Conservation (phyloP, 2,329 filamentous ascomycete species). For the Fusarium nurragi region DNA sequence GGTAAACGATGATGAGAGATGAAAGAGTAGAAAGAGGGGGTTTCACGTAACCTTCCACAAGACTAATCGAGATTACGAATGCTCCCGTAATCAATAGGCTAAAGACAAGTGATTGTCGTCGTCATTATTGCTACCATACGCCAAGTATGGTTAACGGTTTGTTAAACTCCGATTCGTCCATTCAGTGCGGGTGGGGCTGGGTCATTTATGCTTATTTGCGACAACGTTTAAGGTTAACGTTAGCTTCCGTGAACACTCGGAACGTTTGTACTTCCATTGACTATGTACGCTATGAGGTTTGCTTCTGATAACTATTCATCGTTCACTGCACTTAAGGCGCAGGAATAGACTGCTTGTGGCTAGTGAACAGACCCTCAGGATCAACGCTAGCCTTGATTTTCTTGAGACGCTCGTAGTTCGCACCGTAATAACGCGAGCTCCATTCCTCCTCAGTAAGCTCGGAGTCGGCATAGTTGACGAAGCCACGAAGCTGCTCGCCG, state of each 20-base stretch:
- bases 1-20: too few species aligned
- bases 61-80: neutral
- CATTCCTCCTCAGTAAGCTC: constrained; percentile 38
- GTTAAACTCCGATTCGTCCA: neutral
- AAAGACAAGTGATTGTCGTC: too few species aligned
- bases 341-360: constrained; percentile 37
- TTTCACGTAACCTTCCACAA: neutral
- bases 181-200: too few species aligned
- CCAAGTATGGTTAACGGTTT: too few species aligned
- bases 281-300: neutral
- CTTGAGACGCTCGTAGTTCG: constrained; percentile 35
- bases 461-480: constrained; percentile 43
- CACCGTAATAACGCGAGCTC: constrained; percentile 39
- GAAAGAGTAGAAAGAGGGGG: neutral
- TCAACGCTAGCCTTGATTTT: constrained; percentile 36
- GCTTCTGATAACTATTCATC: too few species aligned
- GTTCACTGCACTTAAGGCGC: too few species aligned
- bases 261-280: neutral
- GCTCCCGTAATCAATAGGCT: neutral
- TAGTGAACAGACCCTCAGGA: constrained; percentile 36
- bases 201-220: neutral
- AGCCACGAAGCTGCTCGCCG: constrained; percentile 37
- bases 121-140: neutral
- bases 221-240: neutral
- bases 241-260: too few species aligned